Evolutionary conservation across 2,329 filamentous ascomycete genomes (phyloP).

Genomic region (Epichloe festucae): DNA sequence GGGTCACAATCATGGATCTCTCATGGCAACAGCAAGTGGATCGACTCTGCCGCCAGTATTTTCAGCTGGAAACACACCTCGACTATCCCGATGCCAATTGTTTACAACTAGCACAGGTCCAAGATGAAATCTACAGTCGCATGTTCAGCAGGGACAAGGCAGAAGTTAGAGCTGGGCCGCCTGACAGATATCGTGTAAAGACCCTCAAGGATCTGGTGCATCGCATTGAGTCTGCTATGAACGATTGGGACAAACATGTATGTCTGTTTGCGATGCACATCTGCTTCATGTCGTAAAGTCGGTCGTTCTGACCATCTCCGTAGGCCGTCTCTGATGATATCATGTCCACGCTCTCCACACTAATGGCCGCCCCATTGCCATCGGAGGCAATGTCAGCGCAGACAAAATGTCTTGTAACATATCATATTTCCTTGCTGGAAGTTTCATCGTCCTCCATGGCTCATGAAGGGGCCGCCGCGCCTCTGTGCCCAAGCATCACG

Average conservation of each 20-base stretch:
- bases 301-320: conserved; percentile 13
- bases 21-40: conserved; percentile 14
- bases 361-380: conserved; percentile 52
- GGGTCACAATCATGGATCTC: background rate
- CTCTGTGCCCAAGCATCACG: conserved; percentile 32
- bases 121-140: conserved; percentile 50
- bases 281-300: background rate
- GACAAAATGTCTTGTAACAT: conserved; percentile 63
- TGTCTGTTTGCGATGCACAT: conserved; percentile 23
- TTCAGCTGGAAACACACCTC: conserved; percentile 57
- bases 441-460: conserved; percentile 9
- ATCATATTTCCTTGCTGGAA: conserved; percentile 32
- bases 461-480: background rate
- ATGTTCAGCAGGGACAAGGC: conserved; percentile 51
- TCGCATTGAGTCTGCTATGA: conserved; percentile 60
- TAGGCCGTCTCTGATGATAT: conserved; percentile 78
- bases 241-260: conserved; percentile 82
- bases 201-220: conserved; percentile 61
- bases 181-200: conserved; percentile 54
- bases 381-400: conserved; percentile 54
- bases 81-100: conserved; percentile 47
- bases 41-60: conserved; percentile 61
- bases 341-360: conserved; percentile 51
- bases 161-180: conserved; percentile 45
- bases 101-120: conserved; percentile 48